Conservation (phyloP, 805 yeast species). For the Cyberlindnera misumaiensis region DNA sequence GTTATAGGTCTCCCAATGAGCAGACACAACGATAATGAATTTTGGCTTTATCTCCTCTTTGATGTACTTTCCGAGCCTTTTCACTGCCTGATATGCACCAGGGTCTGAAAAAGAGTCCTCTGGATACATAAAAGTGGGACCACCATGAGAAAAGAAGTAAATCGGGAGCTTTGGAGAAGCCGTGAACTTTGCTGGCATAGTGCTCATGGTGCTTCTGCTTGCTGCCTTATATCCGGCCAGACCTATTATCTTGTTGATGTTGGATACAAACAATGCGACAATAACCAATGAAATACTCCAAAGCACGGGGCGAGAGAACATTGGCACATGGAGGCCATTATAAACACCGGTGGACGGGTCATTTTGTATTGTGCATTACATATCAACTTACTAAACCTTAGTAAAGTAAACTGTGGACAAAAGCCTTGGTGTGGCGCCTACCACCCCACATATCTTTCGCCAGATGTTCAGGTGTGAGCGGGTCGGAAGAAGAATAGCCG, state of each 20-base stretch:
- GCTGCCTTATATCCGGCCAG: not conserved
- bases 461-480: too few species aligned
- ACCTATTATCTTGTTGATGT: slow-evolving; percentile 2
- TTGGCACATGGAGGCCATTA: not conserved
- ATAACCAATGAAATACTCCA: slow-evolving; percentile 6
- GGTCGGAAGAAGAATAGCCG: too few species aligned
- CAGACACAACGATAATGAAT: slow-evolving; percentile 60
- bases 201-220: not conserved
- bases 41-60: slow-evolving; percentile 49
- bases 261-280: slow-evolving; percentile 16
- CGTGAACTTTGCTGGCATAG: not conserved
- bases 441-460: too few species aligned
- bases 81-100: slow-evolving; percentile 54
- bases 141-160: slow-evolving; percentile 76
- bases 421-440: too few species aligned
- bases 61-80: slow-evolving; percentile 45
- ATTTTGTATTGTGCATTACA: too few species aligned
- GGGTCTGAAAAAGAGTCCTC: slow-evolving; percentile 39
- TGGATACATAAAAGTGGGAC: slow-evolving; percentile 67
- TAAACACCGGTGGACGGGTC: too few species aligned
- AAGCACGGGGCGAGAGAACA: not conserved
- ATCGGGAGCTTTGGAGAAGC: slow-evolving; percentile 38
- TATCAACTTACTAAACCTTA: too few species aligned
- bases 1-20: slow-evolving; percentile 65
- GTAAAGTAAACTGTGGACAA: too few species aligned